A percentile compares a stretch with the other conserved stretches of the same genome.
Conservation (phyloP, 805 yeast genomes). For the Candida boidinii region DNA sequence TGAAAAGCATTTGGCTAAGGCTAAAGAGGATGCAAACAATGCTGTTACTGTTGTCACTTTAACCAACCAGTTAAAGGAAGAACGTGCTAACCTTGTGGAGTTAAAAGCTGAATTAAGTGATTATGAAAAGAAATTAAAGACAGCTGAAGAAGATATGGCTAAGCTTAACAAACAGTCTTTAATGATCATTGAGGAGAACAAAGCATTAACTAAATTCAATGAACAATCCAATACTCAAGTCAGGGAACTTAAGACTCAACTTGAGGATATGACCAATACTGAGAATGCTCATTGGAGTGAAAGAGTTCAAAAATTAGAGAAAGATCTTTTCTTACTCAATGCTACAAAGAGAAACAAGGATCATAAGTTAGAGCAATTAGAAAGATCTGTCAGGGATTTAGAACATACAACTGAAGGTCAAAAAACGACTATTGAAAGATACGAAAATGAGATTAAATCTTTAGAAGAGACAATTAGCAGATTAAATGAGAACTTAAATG, state of each 20-base stretch:
- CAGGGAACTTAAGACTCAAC: slow-evolving; percentile 34
- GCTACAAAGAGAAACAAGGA: slow-evolving; percentile 42
- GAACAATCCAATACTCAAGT: slow-evolving; percentile 39
- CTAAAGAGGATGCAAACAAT: slow-evolving; percentile 22
- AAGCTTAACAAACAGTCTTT: slow-evolving; percentile 43
- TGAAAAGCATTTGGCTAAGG: slow-evolving; percentile 26
- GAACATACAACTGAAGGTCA: slow-evolving; percentile 45
- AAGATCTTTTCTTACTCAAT: slow-evolving; percentile 37
- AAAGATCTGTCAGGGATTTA: slow-evolving; percentile 46
- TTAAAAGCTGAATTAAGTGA: slow-evolving; percentile 23
- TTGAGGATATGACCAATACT: slow-evolving; percentile 34
- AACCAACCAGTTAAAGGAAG: slow-evolving; percentile 27
- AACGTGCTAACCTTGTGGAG: slow-evolving; percentile 19
- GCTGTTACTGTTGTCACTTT: slow-evolving; percentile 21
- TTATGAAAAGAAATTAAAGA: slow-evolving; percentile 13
- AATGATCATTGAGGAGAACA: slow-evolving; percentile 58
- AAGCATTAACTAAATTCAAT: slow-evolving; percentile 49
- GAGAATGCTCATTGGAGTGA: slow-evolving; percentile 49
- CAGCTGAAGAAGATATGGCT: slow-evolving; percentile 20
- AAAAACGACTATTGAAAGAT: slow-evolving; percentile 36
- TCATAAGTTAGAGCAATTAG: slow-evolving; percentile 40
- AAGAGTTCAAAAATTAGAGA: slow-evolving; percentile 45
- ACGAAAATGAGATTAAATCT: slow-evolving; percentile 51
- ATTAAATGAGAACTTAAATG: slow-evolving; percentile 34
- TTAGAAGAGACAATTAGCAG: slow-evolving; percentile 42